Conservation (phyloP, 129 eudicot species). For the Centella asiatica region DNA sequence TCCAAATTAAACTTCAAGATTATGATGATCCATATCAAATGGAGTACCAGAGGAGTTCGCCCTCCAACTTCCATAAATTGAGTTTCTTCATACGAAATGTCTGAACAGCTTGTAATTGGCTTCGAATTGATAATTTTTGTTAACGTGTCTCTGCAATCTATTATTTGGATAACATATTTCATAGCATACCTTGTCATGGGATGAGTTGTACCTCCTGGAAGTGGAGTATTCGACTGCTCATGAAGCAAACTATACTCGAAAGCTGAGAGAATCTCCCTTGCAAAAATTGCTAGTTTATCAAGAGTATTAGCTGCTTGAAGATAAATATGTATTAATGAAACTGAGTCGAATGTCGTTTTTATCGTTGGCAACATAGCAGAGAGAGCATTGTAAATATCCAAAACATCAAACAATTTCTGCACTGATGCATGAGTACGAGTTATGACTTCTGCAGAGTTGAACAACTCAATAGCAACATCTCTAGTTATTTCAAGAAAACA, state of each 20-base stretch:
- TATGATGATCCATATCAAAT: constrained; percentile 8
- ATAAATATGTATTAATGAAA: neutral
- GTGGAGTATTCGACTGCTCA: neutral
- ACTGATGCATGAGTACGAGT: neutral
- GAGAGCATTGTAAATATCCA: constrained; percentile 11
- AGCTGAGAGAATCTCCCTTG: neutral
- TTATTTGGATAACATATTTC: neutral
- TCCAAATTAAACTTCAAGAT: constrained; percentile 7
- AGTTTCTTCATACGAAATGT: neutral
- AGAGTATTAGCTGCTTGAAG: neutral
- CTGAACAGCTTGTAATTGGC: neutral
- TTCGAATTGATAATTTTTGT: neutral
- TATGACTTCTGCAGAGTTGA: constrained; percentile 3
- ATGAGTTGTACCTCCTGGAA: constrained; percentile 6
- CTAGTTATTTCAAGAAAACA: neutral
- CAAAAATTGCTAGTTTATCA: neutral
- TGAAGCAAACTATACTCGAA: constrained; percentile 3
- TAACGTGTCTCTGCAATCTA: constrained; percentile 9
- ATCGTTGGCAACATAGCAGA: neutral
- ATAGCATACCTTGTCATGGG: constrained; percentile 14
- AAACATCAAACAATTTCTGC: constrained; percentile 9
- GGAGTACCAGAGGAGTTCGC: constrained; percentile 6
- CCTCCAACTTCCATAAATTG: neutral
- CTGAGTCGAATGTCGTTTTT: neutral
- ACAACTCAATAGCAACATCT: constrained; percentile 5